Evolutionary conservation across 2,329 filamentous ascomycete species (phyloP), one percentile per base, ranked within the genome.

Genomic region (Alternaria longipes): DNA sequence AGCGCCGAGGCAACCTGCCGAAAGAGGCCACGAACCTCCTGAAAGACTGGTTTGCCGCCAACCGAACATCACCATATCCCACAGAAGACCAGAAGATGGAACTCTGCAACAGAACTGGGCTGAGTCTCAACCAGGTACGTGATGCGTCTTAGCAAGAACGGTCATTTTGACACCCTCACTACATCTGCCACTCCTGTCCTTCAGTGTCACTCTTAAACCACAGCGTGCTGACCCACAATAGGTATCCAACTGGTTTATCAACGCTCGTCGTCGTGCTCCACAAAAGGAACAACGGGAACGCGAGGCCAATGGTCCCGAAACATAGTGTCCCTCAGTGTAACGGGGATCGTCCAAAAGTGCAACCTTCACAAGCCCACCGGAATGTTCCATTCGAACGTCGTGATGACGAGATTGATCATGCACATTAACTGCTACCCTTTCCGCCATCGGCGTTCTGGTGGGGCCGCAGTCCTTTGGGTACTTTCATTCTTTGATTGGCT

Each of bases 71-170:
- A 73, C 92, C 93, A 0, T 97, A 97, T 75, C 93, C 93, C 1
- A 93, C 89, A 5, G 92, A 96, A 77, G 92, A 96, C 64, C 91
- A 96, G 80, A 96, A 97, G 79, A 88, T 94, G 74, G 87, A 91
- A 60, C 84, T 97, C 49, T 92, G 93, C 84, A 85, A 86, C 47
- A 84, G 88, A 72, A 97, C 93, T 1, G 89, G 89, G 1, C 82
- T 97, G 28, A 90, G 91, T 56, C 90, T 96, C 82, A 94, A 90
- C 87, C 84, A 82, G 88, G 86, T 74, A 67, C 49, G 60, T 71
- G 22, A 49, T 18, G 24, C 20, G 14, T 53, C 52, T 20, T 30
- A 41, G 36, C 42, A 45, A 30, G 40, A 44, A 50, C 54, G 40
- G 40, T n/a, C 9, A 49, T 89, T 82, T 67, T 72, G 63, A 59